Percentiles rank a stretch among this genome's conserved stretches.
phyloP scores from a whole-genome alignment of 2,329 filamentous ascomycete genomes.

The Orbilia javanica region DNA sequence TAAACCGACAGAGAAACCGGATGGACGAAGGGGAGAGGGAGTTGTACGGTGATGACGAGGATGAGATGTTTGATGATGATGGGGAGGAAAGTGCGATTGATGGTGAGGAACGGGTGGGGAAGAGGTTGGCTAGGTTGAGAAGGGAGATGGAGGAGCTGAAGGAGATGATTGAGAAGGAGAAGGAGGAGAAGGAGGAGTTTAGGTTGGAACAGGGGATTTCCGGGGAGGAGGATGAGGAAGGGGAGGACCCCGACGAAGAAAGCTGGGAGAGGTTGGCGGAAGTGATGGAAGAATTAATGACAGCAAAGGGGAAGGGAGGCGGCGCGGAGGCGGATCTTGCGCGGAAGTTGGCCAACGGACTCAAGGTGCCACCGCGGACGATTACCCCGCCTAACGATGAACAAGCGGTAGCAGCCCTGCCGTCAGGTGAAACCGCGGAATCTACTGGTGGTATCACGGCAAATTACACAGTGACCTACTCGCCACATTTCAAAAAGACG shows the following conservation, averaged over 20 bases:
- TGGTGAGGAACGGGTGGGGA: constrained; percentile 79
- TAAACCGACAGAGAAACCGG: constrained; percentile 74
- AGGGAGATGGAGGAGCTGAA: constrained; percentile 84
- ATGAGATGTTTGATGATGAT: constrained; percentile 78
- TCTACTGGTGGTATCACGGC: constrained; percentile 61
- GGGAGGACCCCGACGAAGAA: constrained; percentile 67
- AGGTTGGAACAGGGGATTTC: constrained; percentile 65
- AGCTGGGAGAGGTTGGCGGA: constrained; percentile 78
- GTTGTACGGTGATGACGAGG: constrained; percentile 62
- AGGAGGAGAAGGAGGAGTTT: constrained; percentile 70
- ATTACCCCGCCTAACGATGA: constrained; percentile 52
- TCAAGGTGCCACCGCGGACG: constrained; percentile 50
- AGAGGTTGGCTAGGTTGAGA: constrained; percentile 83
- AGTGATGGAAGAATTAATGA: constrained; percentile 71
- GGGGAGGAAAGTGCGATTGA: constrained; percentile 78
- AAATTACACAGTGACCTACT: constrained; percentile 76
- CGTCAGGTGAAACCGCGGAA: constrained; percentile 59
- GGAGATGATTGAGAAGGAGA: constrained; percentile 66
- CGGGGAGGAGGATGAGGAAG: constrained; percentile 66
- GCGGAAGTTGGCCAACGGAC: constrained; percentile 60
- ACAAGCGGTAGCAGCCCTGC: constrained; percentile 57
- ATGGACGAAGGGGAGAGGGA: constrained; percentile 68
- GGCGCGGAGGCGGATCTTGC: constrained; percentile 62
- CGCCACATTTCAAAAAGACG: constrained; percentile 74
- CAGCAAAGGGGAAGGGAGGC: constrained; percentile 58